Conservation (phyloP, 495 filamentous ascomycete species). For the Lasiosphaeria miniovina region DNA sequence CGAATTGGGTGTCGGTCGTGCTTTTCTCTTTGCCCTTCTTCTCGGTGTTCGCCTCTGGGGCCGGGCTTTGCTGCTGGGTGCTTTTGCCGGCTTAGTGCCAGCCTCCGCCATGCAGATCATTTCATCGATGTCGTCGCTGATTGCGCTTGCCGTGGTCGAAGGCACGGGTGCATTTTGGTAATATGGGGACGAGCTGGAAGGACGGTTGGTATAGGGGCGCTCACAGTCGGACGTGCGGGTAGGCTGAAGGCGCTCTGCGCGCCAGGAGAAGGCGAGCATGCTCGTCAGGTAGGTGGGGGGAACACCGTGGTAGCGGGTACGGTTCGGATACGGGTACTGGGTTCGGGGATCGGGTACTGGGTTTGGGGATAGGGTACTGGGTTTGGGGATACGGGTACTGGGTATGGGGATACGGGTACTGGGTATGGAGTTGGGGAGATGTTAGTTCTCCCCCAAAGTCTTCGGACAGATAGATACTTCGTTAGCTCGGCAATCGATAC, state of each 20-base stretch:
- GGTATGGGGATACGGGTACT: slow-evolving; percentile 11
- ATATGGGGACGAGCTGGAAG: slow-evolving; percentile 20
- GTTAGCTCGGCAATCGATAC: no score
- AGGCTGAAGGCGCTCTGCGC: slow-evolving; percentile 32
- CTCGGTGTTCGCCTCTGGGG: slow-evolving; percentile 32
- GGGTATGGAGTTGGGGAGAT: slow-evolving; percentile 38
- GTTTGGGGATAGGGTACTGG: slow-evolving; percentile 36
- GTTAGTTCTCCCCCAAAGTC: slow-evolving; percentile 20
- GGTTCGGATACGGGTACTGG: slow-evolving; percentile 34
- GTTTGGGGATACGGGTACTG: slow-evolving; percentile 37
- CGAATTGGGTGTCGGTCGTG: slow-evolving; percentile 37
- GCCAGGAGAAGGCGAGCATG: slow-evolving; percentile 20
- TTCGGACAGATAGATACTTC: neutral
- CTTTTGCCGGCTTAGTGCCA: slow-evolving; percentile 48
- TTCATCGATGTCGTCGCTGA: slow-evolving; percentile 53
- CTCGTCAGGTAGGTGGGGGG: slow-evolving; percentile 36
- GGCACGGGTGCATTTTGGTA: slow-evolving; percentile 19
- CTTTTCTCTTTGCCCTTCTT: slow-evolving; percentile 72
- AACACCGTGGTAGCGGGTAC: slow-evolving; percentile 33
- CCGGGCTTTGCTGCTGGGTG: slow-evolving; percentile 36
- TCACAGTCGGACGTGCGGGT: slow-evolving; percentile 40
- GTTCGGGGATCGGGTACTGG: slow-evolving; percentile 11
- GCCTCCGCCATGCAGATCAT: slow-evolving; percentile 57
- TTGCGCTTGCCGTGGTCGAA: slow-evolving; percentile 20
- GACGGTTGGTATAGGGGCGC: slow-evolving; percentile 9